Conservation (phyloP, 345 rosid genomes). For the Salix caprea region DNA sequence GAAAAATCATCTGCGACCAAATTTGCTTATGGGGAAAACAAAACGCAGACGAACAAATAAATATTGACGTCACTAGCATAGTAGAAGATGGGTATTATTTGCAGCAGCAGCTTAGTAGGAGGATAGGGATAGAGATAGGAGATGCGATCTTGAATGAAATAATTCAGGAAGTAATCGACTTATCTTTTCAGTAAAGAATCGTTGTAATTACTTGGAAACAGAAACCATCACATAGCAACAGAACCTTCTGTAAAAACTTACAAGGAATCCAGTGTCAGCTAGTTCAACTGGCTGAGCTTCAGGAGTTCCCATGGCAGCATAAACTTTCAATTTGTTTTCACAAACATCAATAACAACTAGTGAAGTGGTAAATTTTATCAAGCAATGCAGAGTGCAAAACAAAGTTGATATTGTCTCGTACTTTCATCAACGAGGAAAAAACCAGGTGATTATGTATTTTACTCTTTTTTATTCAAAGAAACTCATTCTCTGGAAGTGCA, state of each 20-base stretch:
- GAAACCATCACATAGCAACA: neutral
- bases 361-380: neutral
- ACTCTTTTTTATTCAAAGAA: too few relatives aligned
- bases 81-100: constrained; percentile 19
- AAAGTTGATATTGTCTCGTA: neutral
- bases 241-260: neutral
- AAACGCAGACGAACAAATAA: neutral
- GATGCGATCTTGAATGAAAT: constrained; percentile 25
- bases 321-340: neutral
- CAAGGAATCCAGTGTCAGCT: neutral
- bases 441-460: neutral
- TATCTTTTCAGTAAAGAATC: constrained; percentile 1
- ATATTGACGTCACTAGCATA: constrained; percentile 10
- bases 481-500: too few relatives aligned
- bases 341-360: neutral
- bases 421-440: too few relatives aligned
- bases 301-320: neutral
- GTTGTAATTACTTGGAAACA: neutral
- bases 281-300: neutral
- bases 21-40: constrained; percentile 15
- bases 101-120: constrained; percentile 11
- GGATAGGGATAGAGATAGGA: constrained; percentile 27
- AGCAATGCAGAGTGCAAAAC: neutral
- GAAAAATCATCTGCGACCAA: constrained; percentile 16
- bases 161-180: constrained; percentile 14